Base-by-base conservation (phyloP, 2,329 filamentous ascomycete genomes). In the Pezicula radicicola region DNA sequence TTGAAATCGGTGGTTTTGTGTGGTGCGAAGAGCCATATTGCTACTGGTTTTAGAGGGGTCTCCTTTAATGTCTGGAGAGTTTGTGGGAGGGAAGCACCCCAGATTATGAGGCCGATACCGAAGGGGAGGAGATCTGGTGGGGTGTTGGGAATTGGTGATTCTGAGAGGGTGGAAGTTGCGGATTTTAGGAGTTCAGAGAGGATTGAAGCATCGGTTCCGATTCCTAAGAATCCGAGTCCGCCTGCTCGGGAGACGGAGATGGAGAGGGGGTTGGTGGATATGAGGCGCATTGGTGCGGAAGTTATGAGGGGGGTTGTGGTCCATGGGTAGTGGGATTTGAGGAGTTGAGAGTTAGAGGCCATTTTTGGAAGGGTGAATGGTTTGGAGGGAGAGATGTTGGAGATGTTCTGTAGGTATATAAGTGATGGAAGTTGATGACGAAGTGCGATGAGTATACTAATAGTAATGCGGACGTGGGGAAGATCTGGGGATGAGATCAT, bases 251-350 rank as follows among this genome's bases (percentile, higher is more conserved):
- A 83, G 13, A 89, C 77, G 41, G 82, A 77, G 30, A 83, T 70
- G 3, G 85, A 83, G 3, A 90, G 75, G 0, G 69, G 59, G 63
- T 75, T 55, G 65, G 77, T 62, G 66, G 75, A 59, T 76, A 89
- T 81, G 35, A 83, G 74, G 43, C 84, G 79, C 87, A 91, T 90
- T 0, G 88, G 88, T 1, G 85, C 87, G 36, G 75, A 74, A 43
- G 78, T 72, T 28, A 91, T 75, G 18, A 88, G 67, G 6, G 84
- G 85, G 2, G 68, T 60, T 35, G 72, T 65, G 4, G 74, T 76
- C 83, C 84, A 88, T 58, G 83, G 81, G 60, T 85, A 84, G 61
- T 66, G 49, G 70, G 51, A 27, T 9, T 51, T 62, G 68, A 60
- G 18, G 12, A 19, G 49, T 25, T 51, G 16, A 7, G 27, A 16